These are phyloP conservation scores for Rhinocladiella similis DNA, from an alignment of 2,329 filamentous ascomycete genomes.

Conservation along the genomic window DNA sequence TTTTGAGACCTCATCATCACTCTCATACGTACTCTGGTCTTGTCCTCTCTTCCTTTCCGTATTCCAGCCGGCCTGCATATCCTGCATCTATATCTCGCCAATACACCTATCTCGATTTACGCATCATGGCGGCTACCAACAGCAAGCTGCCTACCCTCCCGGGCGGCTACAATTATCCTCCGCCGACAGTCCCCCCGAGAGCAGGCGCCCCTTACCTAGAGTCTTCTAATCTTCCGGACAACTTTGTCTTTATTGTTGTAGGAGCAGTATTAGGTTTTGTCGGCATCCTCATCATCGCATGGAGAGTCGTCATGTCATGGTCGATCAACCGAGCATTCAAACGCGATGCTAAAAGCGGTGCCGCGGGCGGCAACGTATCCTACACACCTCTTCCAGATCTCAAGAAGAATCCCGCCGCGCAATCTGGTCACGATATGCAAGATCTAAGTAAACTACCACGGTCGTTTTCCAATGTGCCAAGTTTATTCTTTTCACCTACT, in stretches of 20 bases:
- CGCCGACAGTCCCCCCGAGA: conserved; percentile 78
- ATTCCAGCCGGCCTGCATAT: conserved; percentile 2
- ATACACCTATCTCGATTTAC: conserved; percentile 2
- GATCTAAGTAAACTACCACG: conserved; percentile 28
- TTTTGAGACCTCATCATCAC: conserved; percentile 6
- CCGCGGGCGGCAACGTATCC: conserved; percentile 67
- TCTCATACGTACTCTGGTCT: neutral
- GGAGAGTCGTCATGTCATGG: conserved; percentile 86
- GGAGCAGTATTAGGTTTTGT: conserved; percentile 85
- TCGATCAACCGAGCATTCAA: conserved; percentile 89
- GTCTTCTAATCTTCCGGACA: conserved; percentile 79
- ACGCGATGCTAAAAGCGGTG: conserved; percentile 64
- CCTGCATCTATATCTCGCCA: conserved; percentile 4
- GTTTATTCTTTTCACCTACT: conserved; percentile 94
- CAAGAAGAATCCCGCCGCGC: conserved; percentile 33
- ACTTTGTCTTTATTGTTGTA: conserved; percentile 94
- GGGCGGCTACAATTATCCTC: conserved; percentile 64
- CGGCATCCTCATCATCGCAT: conserved; percentile 76
- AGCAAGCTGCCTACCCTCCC: conserved; percentile 54
- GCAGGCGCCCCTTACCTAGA: conserved; percentile 88
- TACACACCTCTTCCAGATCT: conserved; percentile 59
- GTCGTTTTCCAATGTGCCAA: conserved; percentile 38
- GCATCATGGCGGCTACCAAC: conserved; percentile 20
- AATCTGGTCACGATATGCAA: conserved; percentile 36
- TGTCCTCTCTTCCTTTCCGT: neutral